Evolutionary conservation across 805 yeast species (phyloP).

Genomic region (Hanseniaspora lindneri): DNA sequence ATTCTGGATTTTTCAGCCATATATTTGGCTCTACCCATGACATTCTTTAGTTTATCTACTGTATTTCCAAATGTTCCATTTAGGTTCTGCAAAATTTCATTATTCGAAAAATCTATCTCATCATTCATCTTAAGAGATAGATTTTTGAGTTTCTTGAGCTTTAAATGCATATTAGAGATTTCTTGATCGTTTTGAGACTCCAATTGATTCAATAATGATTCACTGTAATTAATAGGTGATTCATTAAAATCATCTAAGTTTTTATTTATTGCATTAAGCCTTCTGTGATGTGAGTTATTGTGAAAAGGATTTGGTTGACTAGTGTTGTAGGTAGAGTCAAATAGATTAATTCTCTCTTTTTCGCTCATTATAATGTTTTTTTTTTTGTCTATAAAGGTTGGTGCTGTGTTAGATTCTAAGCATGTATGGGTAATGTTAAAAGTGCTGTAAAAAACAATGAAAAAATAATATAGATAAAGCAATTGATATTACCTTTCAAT

Average conservation of each 20-base stretch:
- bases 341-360: conserved; percentile 28
- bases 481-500: too few relatives aligned
- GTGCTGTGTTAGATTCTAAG: too few relatives aligned
- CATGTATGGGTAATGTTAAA: too few relatives aligned
- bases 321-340: conserved; percentile 19
- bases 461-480: too few relatives aligned
- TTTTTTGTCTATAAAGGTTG: too few relatives aligned
- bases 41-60: conserved; percentile 37
- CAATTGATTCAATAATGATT: conserved; percentile 43
- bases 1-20: conserved; percentile 57
- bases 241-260: conserved; percentile 5
- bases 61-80: conserved; percentile 39
- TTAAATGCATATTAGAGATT: conserved; percentile 41
- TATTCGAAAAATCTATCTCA: conserved; percentile 45
- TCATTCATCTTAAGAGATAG: conserved; percentile 50
- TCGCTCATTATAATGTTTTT: conserved; percentile 16
- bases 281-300: conserved; percentile 4
- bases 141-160: conserved; percentile 43
- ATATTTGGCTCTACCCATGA: conserved; percentile 44
- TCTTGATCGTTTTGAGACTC: conserved; percentile 60
- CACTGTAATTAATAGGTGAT: conserved; percentile 35
- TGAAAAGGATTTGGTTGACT: conserved; percentile 4
- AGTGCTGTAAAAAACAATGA: too few relatives aligned
- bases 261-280: background rate
- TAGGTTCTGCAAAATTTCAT: conserved; percentile 33